These are phyloP conservation scores for Annulohypoxylon nitens DNA, from an alignment of 495 filamentous ascomycete species.

Conservation along the genomic window DNA sequence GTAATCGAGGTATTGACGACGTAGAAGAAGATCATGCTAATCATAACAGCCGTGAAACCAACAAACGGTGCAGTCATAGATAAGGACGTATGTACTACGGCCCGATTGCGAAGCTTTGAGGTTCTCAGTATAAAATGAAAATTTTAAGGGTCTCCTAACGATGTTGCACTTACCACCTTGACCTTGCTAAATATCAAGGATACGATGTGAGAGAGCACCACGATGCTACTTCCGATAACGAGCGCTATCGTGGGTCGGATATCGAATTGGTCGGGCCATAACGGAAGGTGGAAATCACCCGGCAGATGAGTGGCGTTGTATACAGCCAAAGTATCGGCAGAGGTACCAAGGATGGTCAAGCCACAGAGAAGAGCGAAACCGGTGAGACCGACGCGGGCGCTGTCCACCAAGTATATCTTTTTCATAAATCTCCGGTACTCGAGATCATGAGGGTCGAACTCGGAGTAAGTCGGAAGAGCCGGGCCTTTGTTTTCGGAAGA, in stretches of 20 bases:
- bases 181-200: slow-evolving; percentile 60
- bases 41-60: slow-evolving; percentile 60
- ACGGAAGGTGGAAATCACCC: slow-evolving; percentile 56
- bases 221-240: slow-evolving; percentile 60
- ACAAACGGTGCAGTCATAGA: slow-evolving; percentile 58
- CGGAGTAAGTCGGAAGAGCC: slow-evolving; percentile 50
- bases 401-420: slow-evolving; percentile 56
- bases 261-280: slow-evolving; percentile 67
- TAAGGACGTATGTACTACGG: slow-evolving; percentile 54
- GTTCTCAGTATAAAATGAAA: slow-evolving; percentile 37
- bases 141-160: background rate
- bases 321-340: slow-evolving; percentile 61
- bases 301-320: slow-evolving; percentile 64
- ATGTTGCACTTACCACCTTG: slow-evolving; percentile 50
- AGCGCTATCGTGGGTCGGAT: slow-evolving; percentile 64
- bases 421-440: slow-evolving; percentile 55
- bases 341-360: slow-evolving; percentile 62
- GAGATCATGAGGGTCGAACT: slow-evolving; percentile 55
- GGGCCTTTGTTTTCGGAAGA: slow-evolving; percentile 46
- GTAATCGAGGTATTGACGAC: slow-evolving; percentile 62
- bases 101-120: slow-evolving; percentile 58
- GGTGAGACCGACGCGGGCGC: slow-evolving; percentile 59
- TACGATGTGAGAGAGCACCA: slow-evolving; percentile 58
- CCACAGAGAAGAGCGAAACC: slow-evolving; percentile 63
- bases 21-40: slow-evolving; percentile 67